Evolutionary conservation across 202 grass and related monocot species (phyloP).

Genomic region (Setaria viridis): DNA sequence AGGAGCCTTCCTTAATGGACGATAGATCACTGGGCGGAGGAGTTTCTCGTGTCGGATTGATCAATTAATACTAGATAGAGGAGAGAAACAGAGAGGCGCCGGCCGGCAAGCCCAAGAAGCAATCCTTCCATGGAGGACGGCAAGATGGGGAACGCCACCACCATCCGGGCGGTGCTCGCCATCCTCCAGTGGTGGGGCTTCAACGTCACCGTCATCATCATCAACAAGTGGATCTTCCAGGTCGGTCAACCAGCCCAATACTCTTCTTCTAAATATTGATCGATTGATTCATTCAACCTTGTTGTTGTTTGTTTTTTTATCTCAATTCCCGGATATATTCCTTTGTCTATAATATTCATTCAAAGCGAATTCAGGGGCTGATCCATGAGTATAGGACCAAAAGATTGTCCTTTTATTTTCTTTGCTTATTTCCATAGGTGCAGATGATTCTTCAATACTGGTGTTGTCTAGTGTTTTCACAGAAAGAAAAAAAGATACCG

Average conservation of each 20-base stretch:
- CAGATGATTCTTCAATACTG: not conserved
- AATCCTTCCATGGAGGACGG: conserved; percentile 62
- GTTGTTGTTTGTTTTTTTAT: too few relatives aligned
- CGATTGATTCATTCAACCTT: not conserved
- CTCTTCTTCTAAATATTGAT: not conserved
- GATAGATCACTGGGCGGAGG: conserved; percentile 3
- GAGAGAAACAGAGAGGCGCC: not conserved
- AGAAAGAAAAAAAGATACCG: not conserved
- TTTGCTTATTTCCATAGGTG: not conserved
- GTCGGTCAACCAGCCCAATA: not conserved
- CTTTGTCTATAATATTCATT: not conserved
- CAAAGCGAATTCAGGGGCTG: not conserved
- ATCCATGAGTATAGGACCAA: conserved; percentile 27
- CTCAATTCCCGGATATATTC: not conserved
- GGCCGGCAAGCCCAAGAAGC: not conserved
- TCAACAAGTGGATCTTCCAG: conserved; percentile 99
- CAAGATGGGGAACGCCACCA: conserved; percentile 58
- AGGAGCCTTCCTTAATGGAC: not conserved
- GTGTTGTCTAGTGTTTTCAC: not conserved
- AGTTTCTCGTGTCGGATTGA: conserved; percentile 29
- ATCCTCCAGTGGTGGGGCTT: conserved; percentile 99
- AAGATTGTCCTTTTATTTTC: not conserved
- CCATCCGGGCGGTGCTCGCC: conserved; percentile 66
- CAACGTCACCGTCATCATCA: conserved; percentile 99
- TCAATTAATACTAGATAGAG: not conserved